Evolutionary conservation across 768 basidiomycete species (phyloP).

Genomic region (Psilocybe subaeruginosa): DNA sequence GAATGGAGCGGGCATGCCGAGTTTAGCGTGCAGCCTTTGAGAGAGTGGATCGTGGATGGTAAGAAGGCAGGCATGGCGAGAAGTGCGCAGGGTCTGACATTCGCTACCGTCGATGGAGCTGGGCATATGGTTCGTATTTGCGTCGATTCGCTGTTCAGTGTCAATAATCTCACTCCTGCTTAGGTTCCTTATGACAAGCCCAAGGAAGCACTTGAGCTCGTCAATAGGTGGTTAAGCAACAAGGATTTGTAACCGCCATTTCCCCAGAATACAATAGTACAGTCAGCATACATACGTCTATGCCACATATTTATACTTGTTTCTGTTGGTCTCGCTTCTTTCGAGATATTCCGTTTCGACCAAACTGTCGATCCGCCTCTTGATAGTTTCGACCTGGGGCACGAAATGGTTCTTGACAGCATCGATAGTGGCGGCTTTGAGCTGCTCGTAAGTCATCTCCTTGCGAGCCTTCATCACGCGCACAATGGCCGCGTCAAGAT

Average conservation of each 20-base stretch:
- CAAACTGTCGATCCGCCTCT: constrained; percentile 78
- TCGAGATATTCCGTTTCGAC: constrained; percentile 89
- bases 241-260: constrained; percentile 2
- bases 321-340: constrained; percentile 73
- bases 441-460: constrained; percentile 75
- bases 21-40: constrained; percentile 41
- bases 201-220: constrained; percentile 16
- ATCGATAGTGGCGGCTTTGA: constrained; percentile 83
- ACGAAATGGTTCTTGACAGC: constrained; percentile 88
- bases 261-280: not conserved
- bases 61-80: constrained; percentile 38
- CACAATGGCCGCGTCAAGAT: constrained; percentile 94
- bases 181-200: constrained; percentile 21
- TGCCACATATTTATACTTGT: constrained; percentile 80
- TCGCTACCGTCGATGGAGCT: constrained; percentile 63
- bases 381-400: constrained; percentile 84
- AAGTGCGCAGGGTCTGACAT: constrained; percentile 55
- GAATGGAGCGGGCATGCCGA: constrained; percentile 68
- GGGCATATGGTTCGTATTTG: constrained; percentile 63
- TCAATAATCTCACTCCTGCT: not conserved
- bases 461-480: constrained; percentile 95
- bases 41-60: constrained; percentile 62
- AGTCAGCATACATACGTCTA: constrained; percentile 13
- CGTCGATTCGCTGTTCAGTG: not conserved
- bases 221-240: constrained; percentile 16